These are phyloP conservation scores for Candida peoriensis DNA, from an alignment of 805 yeast species.

Conservation along the genomic window DNA sequence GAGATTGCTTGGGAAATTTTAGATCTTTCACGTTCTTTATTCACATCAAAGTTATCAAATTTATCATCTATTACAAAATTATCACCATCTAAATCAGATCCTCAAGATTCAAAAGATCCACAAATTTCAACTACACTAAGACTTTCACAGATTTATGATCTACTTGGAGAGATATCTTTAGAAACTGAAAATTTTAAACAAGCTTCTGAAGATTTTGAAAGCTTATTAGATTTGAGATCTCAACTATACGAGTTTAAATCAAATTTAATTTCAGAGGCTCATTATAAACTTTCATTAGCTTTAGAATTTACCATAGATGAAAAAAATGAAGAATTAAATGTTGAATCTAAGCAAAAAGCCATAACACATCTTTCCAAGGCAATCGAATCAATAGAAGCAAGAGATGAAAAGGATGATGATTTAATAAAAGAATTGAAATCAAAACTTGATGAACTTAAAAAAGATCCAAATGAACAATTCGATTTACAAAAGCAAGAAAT, in stretches of 20 bases:
- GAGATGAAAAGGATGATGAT: constrained; percentile 38
- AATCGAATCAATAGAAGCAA: constrained; percentile 38
- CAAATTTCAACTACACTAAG: constrained; percentile 39
- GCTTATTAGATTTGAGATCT: constrained; percentile 49
- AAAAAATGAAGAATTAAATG: constrained; percentile 18
- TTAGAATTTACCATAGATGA: constrained; percentile 47
- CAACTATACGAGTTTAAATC: constrained; percentile 46
- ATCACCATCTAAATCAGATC: background rate
- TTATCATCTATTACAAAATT: constrained; percentile 20
- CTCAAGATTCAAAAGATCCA: constrained; percentile 26
- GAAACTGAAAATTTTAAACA: constrained; percentile 86
- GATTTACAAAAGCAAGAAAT: constrained; percentile 47
- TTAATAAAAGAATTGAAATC: constrained; percentile 51
- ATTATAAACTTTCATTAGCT: constrained; percentile 76
- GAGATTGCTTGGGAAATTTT: constrained; percentile 86
- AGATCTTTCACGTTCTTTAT: constrained; percentile 70
- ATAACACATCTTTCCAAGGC: constrained; percentile 52
- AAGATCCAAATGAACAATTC: constrained; percentile 44
- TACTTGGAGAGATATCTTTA: constrained; percentile 84
- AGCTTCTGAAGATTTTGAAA: constrained; percentile 63
- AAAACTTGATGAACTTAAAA: constrained; percentile 49
- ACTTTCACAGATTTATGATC: constrained; percentile 68
- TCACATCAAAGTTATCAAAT: constrained; percentile 29
- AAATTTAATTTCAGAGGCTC: constrained; percentile 67
- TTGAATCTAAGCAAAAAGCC: constrained; percentile 50